Evolutionary conservation across 352 stramenopile species (phyloP).

Genomic region (Phytophthora gonapodyides): DNA sequence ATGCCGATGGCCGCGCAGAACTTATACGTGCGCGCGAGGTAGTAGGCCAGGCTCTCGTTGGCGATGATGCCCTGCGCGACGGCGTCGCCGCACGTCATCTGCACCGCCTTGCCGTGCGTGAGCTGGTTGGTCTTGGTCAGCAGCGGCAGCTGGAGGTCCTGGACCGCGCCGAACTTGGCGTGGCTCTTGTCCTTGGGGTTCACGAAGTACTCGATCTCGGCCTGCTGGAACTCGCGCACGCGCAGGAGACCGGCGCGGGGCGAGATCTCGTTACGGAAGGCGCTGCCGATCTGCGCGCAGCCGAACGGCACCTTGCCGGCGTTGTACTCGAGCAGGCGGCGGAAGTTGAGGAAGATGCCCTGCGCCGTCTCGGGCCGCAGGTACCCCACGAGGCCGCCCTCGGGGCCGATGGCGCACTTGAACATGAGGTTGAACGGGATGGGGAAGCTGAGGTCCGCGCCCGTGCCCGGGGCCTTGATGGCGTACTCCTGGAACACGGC

Average conservation of each 20-base stretch:
- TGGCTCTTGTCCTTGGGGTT: conserved; percentile 99
- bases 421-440: conserved; percentile 99
- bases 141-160: conserved; percentile 85
- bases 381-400: conserved; percentile 97
- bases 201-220: conserved; percentile 99
- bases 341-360: conserved; percentile 99
- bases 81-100: conserved; percentile 91
- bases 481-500: conserved; percentile 93
- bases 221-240: conserved; percentile 99
- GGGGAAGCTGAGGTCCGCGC: conserved; percentile 94
- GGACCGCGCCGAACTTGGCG: conserved; percentile 94
- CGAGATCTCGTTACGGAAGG: conserved; percentile 97
- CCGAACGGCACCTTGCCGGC: conserved; percentile 91
- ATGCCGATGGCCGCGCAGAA: conserved; percentile 97
- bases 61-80: conserved; percentile 94
- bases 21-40: conserved; percentile 97
- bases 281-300: conserved; percentile 86
- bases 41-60: conserved; percentile 99
- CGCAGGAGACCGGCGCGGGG: conserved; percentile 96
- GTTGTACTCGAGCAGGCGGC: conserved; percentile 98
- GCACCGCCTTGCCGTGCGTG: conserved; percentile 95
- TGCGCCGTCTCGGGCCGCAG: conserved; percentile 99
- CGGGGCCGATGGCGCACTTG: conserved; percentile 98
- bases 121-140: conserved; percentile 96
- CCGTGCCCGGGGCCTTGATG: conserved; percentile 91